Base-by-base conservation (phyloP, 208 protist genomes). In the Dictyostelium gargantuum region DNA sequence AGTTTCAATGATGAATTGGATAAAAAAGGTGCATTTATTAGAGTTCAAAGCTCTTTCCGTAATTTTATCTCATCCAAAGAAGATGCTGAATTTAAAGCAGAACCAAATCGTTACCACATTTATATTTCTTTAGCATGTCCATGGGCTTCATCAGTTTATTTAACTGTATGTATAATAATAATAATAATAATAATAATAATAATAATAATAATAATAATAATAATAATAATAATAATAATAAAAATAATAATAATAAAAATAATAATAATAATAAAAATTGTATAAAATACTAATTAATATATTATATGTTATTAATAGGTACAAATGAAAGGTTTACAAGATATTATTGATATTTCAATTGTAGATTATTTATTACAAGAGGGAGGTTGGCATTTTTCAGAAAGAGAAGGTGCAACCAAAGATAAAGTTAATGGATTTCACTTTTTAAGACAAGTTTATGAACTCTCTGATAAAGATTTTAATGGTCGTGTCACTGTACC, bases 81-180 rank as follows among this genome's bases (percentile, higher is more conserved):
- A 32, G 35, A 73, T 50, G 11, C 23, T 23, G 35, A 23, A 13
- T 92, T 70, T n/a, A 46, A 38, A 21, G 40, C 77, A 54, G 86
- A 92, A 40, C 9, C 23, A n/a, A 52, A 35, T 19, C 95, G 97
- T 58, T 98, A 98, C 68, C 96, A 98, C 52, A 92, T 98, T 3
- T 98, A 98, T 95, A 95, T 54, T 54, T 58, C 11, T 58, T 95
- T 95, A 46, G 97, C 97, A 3, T 98, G 98, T 93, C 98, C 98
- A 54, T 98, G 84, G 84, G 52, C 72, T 23, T 91, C n/a, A n/a
- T n/a, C n/a, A n/a, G n/a, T n/a, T n/a, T n/a, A n/a, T n/a, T n/a
- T n/a, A n/a, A n/a, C n/a, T n/a, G n/a, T n/a, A n/a, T n/a, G n/a
- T n/a, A n/a, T n/a, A n/a, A n/a, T n/a, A n/a, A n/a, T n/a, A n/a